These are phyloP conservation scores for Sesbania bispinosa DNA, from an alignment of 306 rosid genomes.

Conservation along the genomic window DNA sequence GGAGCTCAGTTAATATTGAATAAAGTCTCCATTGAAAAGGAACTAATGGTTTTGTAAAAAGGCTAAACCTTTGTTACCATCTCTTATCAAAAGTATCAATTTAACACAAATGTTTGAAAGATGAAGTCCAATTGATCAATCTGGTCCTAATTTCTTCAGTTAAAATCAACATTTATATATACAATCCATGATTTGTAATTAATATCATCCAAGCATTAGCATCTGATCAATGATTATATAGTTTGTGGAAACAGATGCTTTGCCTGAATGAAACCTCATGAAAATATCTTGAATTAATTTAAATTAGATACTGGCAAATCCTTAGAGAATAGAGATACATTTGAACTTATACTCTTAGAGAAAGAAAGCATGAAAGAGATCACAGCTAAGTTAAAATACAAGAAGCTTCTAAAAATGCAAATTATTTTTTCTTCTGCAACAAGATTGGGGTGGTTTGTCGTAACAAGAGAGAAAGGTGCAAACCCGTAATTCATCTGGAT, in stretches of 20 bases:
- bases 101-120: background rate
- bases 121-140: conserved; percentile 2
- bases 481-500: conserved; percentile 85
- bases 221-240: background rate
- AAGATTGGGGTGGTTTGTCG: conserved; percentile 6
- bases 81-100: conserved; percentile 7
- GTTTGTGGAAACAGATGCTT: background rate
- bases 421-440: background rate
- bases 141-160: background rate
- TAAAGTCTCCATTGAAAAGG: background rate
- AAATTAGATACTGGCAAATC: background rate
- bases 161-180: background rate
- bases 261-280: background rate
- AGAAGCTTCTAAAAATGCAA: conserved; percentile 8
- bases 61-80: background rate
- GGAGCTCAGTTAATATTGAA: background rate
- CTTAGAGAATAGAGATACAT: background rate
- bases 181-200: conserved; percentile 7
- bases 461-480: conserved; percentile 36
- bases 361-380: background rate
- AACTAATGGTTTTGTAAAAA: background rate
- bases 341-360: background rate
- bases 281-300: conserved; percentile 4
- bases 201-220: conserved; percentile 16
- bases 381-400: background rate